Evolutionary conservation across 2,329 filamentous ascomycete species (phyloP).

Genomic region (Botrytis galanthina): DNA sequence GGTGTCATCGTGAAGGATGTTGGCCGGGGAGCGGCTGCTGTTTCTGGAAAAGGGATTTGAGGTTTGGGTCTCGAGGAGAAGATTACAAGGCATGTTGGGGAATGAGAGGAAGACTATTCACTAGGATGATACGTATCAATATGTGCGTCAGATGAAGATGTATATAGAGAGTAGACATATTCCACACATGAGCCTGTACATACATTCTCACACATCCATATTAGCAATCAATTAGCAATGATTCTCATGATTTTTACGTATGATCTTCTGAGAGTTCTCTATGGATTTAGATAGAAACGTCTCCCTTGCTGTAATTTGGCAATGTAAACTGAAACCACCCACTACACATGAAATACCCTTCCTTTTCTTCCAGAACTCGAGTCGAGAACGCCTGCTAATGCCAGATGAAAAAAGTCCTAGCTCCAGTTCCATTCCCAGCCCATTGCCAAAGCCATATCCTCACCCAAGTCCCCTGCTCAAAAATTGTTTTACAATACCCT

Average conservation of each 20-base stretch:
- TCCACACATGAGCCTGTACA: neutral
- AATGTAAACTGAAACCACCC: neutral
- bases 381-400: slow-evolving; percentile 13
- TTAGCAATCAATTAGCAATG: neutral
- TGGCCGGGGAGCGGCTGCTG: slow-evolving; percentile 21
- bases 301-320: neutral
- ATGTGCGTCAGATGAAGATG: neutral
- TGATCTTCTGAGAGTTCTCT: neutral
- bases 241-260: neutral
- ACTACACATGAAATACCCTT: neutral
- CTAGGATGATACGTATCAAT: neutral
- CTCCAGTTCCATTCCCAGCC: slow-evolving; percentile 11
- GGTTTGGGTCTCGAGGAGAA: neutral
- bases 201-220: neutral
- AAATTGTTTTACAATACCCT: slow-evolving; percentile 18
- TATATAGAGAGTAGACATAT: neutral
- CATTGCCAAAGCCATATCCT: slow-evolving; percentile 10
- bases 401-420: neutral
- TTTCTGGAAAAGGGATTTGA: neutral
- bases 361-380: neutral
- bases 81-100: neutral
- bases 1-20: slow-evolving; percentile 73
- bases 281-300: neutral
- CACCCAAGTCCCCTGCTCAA: slow-evolving; percentile 2
- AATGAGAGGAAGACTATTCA: neutral